Base-by-base conservation (phyloP, 225 moss, liverwort and hornwort species). In the Bryoerythrophyllum caledonicum region DNA sequence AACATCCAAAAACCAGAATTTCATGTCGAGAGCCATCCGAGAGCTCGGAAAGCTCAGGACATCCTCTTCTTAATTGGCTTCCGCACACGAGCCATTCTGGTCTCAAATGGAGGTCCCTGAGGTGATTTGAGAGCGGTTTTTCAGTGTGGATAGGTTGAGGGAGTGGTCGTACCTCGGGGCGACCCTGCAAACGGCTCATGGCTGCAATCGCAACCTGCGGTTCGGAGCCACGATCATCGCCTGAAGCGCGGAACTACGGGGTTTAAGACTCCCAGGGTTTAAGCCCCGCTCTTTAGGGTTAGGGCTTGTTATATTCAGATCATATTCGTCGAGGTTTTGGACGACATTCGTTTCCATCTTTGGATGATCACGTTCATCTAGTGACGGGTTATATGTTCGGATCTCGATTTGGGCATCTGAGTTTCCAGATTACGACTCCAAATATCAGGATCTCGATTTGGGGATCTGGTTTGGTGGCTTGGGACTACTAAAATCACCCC, bases 101-200 rank as follows among this genome's bases (percentile, higher is more conserved):
- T 60, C 55, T 51, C 20, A 63, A 40, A 21, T 13, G 13, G n/a
- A 10, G 53, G 23, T 20, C 53, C 20, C 21, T 1, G 15, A 51
- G 17, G 40, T 7, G 14, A 23, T 55, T 62, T 34, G 8, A 5
- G 5, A 6, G 19, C 37, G 3, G 54, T 13, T 25, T 23, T 55
- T 27, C 0, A 1, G 14, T 17, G 13, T 2, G 11, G 44, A n/a
- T 65, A 26, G 2, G 20, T 65, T 2, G 7, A 2, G 60, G 21
- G 26, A 10, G 13, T 9, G 11, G 19, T 40, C 66, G 67, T 40
- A 87, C 89, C 89, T 87, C 84, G 26, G 89, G 89, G 11, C 89
- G 87, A 63, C 86, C 89, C 66, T 89, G 89, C 83, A 89, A 73
- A n/a, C 89, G 89, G 56, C 82, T 82, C 89, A 89, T 89, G 73